Conservation (phyloP, 306 rosid species). For the Quercus dentata region DNA sequence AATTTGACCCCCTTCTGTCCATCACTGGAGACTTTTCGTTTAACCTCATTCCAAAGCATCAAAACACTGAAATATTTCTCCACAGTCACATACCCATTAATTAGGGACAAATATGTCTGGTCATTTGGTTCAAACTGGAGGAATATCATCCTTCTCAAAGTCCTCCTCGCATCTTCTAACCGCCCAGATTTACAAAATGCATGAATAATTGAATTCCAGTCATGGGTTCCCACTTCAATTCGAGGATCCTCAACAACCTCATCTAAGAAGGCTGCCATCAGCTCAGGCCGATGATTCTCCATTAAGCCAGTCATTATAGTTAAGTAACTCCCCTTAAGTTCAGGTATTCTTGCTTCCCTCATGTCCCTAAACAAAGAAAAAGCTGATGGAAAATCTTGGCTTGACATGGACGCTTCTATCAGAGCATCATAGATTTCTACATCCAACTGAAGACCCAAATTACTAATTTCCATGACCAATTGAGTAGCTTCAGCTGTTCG, state of each 20-base stretch:
- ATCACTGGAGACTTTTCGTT: slow-evolving; percentile 51
- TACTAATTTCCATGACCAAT: slow-evolving; percentile 77
- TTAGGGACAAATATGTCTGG: slow-evolving; percentile 82
- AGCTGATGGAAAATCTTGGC: slow-evolving; percentile 92
- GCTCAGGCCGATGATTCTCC: slow-evolving; percentile 91
- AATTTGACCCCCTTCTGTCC: slow-evolving; percentile 67
- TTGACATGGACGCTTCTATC: slow-evolving; percentile 76
- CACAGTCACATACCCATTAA: slow-evolving; percentile 71
- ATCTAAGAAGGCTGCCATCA: slow-evolving; percentile 96
- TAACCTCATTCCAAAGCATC: slow-evolving; percentile 94
- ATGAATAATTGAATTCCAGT: slow-evolving; percentile 93
- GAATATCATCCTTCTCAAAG: slow-evolving; percentile 87
- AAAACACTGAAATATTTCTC: slow-evolving; percentile 79
- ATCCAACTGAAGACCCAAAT: slow-evolving; percentile 73
- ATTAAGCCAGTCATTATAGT: slow-evolving; percentile 94
- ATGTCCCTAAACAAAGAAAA: slow-evolving; percentile 80
- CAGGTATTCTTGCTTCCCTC: slow-evolving; percentile 75
- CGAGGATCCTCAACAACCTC: slow-evolving; percentile 92
- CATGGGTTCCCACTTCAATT: slow-evolving; percentile 84
- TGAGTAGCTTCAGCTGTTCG: slow-evolving; percentile 82
- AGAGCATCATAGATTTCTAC: slow-evolving; percentile 63
- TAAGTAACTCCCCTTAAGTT: slow-evolving; percentile 81
- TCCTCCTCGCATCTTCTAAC: slow-evolving; percentile 91
- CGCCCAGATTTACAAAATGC: slow-evolving; percentile 93
- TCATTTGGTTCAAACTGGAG: slow-evolving; percentile 83